These are phyloP conservation scores for Talaromyces funiculosus DNA, from an alignment of 2,329 filamentous ascomycete species.

Conservation along the genomic window DNA sequence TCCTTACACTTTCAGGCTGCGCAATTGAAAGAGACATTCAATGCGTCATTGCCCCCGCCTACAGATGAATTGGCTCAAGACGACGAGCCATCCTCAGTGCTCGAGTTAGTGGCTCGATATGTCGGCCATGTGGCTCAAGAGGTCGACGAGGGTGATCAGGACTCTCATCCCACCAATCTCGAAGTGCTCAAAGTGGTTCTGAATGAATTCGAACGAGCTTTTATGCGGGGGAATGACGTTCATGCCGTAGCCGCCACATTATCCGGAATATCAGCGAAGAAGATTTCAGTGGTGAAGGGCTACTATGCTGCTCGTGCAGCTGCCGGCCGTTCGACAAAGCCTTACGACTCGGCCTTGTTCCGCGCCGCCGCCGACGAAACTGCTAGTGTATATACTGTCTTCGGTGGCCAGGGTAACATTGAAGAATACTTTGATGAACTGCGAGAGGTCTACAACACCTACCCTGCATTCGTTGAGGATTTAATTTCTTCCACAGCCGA, in stretches of 20 bases:
- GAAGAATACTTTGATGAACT: constrained; percentile 99
- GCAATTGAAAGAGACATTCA: constrained; percentile 87
- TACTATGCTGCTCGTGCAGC: constrained; percentile 89
- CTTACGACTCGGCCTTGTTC: constrained; percentile 88
- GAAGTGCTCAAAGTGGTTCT: constrained; percentile 88
- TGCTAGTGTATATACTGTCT: constrained; percentile 85
- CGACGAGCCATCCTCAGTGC: constrained; percentile 94
- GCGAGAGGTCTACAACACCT: constrained; percentile 82
- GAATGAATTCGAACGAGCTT: constrained; percentile 94
- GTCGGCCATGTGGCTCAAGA: constrained; percentile 83
- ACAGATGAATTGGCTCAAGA: constrained; percentile 97
- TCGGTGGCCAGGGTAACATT: constrained; percentile 96
- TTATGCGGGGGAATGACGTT: constrained; percentile 91
- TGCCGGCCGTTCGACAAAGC: constrained; percentile 76
- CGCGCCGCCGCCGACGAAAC: constrained; percentile 78
- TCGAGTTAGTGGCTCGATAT: constrained; percentile 89
- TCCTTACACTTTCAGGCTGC: constrained; percentile 93
- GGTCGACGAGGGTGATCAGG: constrained; percentile 88
- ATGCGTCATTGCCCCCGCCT: constrained; percentile 74
- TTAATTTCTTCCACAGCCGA: constrained; percentile 76
- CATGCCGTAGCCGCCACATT: constrained; percentile 81
- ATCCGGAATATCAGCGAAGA: constrained; percentile 89
- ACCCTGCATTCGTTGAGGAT: constrained; percentile 83
- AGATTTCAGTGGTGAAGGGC: constrained; percentile 78
- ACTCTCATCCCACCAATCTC: constrained; percentile 78